Percentiles rank a stretch among this genome's conserved stretches.
These are phyloP conservation scores for Alnus glutinosa DNA, from an alignment of 306 rosid species.

Conservation along the genomic window DNA sequence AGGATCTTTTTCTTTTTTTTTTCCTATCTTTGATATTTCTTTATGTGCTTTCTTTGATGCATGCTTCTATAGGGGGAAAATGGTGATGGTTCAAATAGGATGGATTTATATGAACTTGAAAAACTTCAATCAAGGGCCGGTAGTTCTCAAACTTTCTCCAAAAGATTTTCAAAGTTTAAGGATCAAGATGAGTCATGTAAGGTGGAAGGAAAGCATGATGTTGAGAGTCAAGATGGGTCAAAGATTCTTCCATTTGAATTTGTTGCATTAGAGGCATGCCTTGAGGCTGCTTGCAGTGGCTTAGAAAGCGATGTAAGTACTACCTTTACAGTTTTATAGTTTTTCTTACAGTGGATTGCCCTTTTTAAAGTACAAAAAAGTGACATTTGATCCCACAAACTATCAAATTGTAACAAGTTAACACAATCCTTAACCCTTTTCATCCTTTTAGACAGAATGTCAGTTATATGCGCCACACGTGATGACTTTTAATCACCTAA, in stretches of 20 bases:
- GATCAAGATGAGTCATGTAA: conserved; percentile 25
- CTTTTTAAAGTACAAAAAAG: no score
- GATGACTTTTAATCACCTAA: no score
- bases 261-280: conserved; percentile 73
- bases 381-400: no score
- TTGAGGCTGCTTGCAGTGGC: conserved; percentile 73
- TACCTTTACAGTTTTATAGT: not conserved
- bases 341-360: no score
- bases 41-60: not conserved
- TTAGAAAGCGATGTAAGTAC: conserved; percentile 59
- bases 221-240: conserved; percentile 39
- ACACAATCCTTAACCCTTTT: no score
- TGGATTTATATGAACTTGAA: conserved; percentile 43
- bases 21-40: no score
- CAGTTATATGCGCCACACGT: no score
- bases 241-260: conserved; percentile 62
- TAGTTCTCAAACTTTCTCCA: no score
- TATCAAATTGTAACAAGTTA: no score
- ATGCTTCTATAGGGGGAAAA: conserved; percentile 44
- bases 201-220: conserved; percentile 22
- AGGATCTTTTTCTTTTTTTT: no score
- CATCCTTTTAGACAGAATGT: no score
- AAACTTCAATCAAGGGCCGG: conserved; percentile 36
- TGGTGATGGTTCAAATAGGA: conserved; percentile 43
- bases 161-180: not conserved